Conservation (phyloP, 768 basidiomycete species). For the Tulasnella sp. region DNA sequence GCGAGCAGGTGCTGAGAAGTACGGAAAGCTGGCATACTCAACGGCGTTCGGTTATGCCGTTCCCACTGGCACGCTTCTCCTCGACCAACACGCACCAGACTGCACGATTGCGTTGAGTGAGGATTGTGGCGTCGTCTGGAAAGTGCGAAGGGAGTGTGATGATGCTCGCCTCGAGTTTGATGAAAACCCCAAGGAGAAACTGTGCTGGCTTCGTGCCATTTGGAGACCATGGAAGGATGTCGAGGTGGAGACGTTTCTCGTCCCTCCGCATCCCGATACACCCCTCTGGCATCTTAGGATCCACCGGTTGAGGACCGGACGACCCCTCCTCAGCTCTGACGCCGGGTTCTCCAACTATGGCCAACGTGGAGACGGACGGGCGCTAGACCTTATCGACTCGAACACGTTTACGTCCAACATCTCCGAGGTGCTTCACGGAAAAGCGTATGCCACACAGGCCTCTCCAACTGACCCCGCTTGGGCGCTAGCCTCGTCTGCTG, state of each 20-base stretch:
- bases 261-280: slow-evolving; percentile 45
- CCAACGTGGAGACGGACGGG: slow-evolving; percentile 47
- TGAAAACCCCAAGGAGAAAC: slow-evolving; percentile 26
- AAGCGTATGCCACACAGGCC: slow-evolving; percentile 16
- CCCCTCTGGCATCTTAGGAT: slow-evolving; percentile 60
- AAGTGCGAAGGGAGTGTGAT: slow-evolving; percentile 48
- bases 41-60: slow-evolving; percentile 69
- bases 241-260: slow-evolving; percentile 60
- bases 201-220: slow-evolving; percentile 47
- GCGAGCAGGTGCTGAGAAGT: slow-evolving; percentile 66
- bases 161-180: slow-evolving; percentile 33
- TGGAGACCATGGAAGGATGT: slow-evolving; percentile 70
- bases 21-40: slow-evolving; percentile 66
- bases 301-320: slow-evolving; percentile 44
- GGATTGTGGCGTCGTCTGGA: slow-evolving; percentile 61
- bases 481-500: slow-evolving; percentile 43
- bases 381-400: slow-evolving; percentile 36
- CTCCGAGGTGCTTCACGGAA: slow-evolving; percentile 28
- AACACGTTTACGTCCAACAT: slow-evolving; percentile 22
- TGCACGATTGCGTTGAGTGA: slow-evolving; percentile 58
- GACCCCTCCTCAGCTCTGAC: slow-evolving; percentile 47
- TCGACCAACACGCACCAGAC: slow-evolving; percentile 62
- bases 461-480: neutral
- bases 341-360: slow-evolving; percentile 63
- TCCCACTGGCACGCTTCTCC: slow-evolving; percentile 49